Evolutionary conservation across 139 green algal genomes (phyloP).

Genomic region (Spirogloea muscicola): DNA sequence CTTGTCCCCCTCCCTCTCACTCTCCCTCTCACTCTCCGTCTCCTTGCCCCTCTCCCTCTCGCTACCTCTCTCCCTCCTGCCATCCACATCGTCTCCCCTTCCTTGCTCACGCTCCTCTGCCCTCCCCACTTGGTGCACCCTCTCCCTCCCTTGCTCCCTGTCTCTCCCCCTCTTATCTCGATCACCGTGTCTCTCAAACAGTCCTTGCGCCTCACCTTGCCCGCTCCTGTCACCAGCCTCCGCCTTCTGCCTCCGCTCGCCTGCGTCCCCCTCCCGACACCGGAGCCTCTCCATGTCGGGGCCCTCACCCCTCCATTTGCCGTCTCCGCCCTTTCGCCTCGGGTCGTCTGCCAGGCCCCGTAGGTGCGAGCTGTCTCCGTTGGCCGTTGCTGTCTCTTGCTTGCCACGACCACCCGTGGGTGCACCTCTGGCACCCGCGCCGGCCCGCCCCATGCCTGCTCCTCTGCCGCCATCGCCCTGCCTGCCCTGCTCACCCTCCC

Average conservation of each 20-base stretch:
- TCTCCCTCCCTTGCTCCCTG: not conserved
- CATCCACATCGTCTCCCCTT: no score
- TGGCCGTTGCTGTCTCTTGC: not conserved
- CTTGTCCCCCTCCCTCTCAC: not conserved
- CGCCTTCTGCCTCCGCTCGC: no score
- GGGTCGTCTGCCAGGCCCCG: not conserved
- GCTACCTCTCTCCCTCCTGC: not conserved
- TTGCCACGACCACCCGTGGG: no score
- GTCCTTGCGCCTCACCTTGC: not conserved
- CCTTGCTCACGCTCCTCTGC: no score
- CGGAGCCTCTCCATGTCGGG: not conserved
- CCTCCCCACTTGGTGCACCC: not conserved
- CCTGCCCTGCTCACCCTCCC: not conserved
- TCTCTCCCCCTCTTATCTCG: not conserved
- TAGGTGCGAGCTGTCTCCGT: not conserved
- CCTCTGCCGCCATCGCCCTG: not conserved
- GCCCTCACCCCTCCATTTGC: not conserved
- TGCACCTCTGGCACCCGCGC: no score
- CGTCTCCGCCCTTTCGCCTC: not conserved
- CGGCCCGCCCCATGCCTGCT: no score
- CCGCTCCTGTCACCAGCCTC: no score
- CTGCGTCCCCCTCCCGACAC: no score
- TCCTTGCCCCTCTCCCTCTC: not conserved
- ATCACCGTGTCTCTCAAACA: not conserved
- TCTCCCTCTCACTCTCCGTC: slow-evolving; percentile 6